These are phyloP conservation scores for Guyanaporus albipodus DNA, from an alignment of 768 basidiomycete species.

Conservation along the genomic window DNA sequence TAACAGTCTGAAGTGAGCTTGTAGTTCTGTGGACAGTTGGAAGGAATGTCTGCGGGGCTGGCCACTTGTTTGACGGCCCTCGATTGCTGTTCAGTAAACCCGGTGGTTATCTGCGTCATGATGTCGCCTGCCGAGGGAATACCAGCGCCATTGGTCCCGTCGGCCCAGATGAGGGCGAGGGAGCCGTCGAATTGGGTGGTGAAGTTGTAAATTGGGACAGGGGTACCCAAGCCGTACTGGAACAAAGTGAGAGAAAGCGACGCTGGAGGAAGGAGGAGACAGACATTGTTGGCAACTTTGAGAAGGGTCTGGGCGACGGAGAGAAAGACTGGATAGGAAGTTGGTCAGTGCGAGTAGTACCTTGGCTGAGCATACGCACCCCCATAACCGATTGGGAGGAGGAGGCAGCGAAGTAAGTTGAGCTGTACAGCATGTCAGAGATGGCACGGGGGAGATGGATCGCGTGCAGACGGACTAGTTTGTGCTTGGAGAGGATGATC, in stretches of 20 bases:
- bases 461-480: slow-evolving; percentile 44
- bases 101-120: slow-evolving; percentile 54
- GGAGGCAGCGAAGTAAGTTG: slow-evolving; percentile 57
- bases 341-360: neutral
- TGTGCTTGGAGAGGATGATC: slow-evolving; percentile 65
- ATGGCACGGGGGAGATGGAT: neutral
- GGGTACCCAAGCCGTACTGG: slow-evolving; percentile 62
- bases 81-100: slow-evolving; percentile 47
- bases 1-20: slow-evolving; percentile 66
- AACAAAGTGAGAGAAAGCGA: neutral
- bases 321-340: slow-evolving; percentile 43
- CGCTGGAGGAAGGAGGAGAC: slow-evolving; percentile 16
- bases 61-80: slow-evolving; percentile 46
- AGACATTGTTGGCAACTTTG: slow-evolving; percentile 56
- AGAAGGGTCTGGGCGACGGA: slow-evolving; percentile 61
- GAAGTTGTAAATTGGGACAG: slow-evolving; percentile 47
- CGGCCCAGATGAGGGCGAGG: slow-evolving; percentile 60
- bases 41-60: slow-evolving; percentile 46
- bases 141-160: slow-evolving; percentile 55
- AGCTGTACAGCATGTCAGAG: slow-evolving; percentile 35
- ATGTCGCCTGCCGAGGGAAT: slow-evolving; percentile 54
- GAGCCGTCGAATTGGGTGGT: slow-evolving; percentile 50
- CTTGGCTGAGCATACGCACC: slow-evolving; percentile 14
- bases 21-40: slow-evolving; percentile 70
- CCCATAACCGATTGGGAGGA: slow-evolving; percentile 63